Evolutionary conservation across 805 yeast species (phyloP), one percentile per base, ranked within the genome.

Genomic region (Komagataella pseudopastoris): DNA sequence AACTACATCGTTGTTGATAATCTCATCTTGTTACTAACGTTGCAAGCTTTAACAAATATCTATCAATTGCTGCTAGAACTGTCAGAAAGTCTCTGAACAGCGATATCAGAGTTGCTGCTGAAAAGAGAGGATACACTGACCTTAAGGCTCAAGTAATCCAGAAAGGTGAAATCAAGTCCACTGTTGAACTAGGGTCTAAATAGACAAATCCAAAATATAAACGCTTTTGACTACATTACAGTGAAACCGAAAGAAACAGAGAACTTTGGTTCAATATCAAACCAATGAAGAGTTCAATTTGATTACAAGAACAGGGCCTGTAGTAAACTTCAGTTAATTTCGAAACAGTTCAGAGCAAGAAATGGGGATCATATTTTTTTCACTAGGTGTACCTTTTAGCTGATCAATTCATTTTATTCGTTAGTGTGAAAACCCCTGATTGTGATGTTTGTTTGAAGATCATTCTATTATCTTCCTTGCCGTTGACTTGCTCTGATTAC

Each of bases 71-170:
- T 64, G 96, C 96, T 64, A 81, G 81, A 68, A 79, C 95, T 56
- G 80, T 88, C 60, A 88, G 97, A 75, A 75, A 77, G 62, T 83
- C 96, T 50, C 80, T 91, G 67, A 91, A 91, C 76, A 81, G 89
- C 57, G 96, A 90, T 63, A 69, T 80, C 65, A 86, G 85, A 68
- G 85, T 79, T 56, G 77, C 74, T 55, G 85, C 84, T 58, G 78
- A 80, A 63, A 78, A 76, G 68, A 86, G 95, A 76, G 83, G 83
- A 59, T 58, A 69, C 63, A 70, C 85, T 56, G 98, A 91, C 64
- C 85, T 81, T 60, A 80, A 79, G 67, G 83, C 76, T 57, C 80
- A 83, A 68, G 77, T 75, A 65, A 77, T 82, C 71, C 83, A 77
- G 63, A 77, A 83, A 56, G 98, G 97, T 63, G 71, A 64, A 54